phyloP scores from a whole-genome alignment of 176 grass and related monocot species.

The Secale cereale region DNA sequence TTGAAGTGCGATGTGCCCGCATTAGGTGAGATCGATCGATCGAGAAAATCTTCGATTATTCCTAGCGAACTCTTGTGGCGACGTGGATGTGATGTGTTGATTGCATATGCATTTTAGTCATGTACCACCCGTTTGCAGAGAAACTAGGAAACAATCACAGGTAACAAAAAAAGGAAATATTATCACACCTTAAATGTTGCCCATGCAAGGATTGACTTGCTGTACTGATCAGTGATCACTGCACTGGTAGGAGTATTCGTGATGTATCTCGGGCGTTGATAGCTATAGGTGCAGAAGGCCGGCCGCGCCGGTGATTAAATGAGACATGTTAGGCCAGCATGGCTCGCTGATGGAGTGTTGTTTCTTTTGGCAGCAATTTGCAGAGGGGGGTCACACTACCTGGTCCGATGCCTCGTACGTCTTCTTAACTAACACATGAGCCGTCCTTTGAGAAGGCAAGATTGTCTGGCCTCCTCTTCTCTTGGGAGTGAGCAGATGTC shows the following conservation, averaged over 20 bases:
- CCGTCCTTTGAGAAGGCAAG: neutral
- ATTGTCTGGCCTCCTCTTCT: neutral
- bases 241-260: neutral
- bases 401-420: neutral
- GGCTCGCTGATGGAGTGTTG: conserved; percentile 8
- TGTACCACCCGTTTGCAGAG: no score
- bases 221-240: neutral
- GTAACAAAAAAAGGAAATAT: neutral
- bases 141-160: no score
- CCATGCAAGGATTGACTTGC: neutral
- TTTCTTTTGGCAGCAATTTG: conserved; percentile 25
- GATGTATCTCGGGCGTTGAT: neutral
- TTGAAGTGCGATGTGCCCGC: no score
- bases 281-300: neutral
- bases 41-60: no score
- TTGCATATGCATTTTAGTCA: no score
- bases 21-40: no score
- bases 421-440: no score
- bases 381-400: neutral
- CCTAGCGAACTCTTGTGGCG: no score
- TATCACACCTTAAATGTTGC: neutral
- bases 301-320: conserved; percentile 19
- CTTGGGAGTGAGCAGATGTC: neutral
- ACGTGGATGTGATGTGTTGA: no score
- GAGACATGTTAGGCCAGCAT: conserved; percentile 29